Evolutionary conservation across 225 moss, liverwort and hornwort genomes (phyloP), one percentile per base, ranked within the genome.

Genomic region (Marchantia paleacea): DNA sequence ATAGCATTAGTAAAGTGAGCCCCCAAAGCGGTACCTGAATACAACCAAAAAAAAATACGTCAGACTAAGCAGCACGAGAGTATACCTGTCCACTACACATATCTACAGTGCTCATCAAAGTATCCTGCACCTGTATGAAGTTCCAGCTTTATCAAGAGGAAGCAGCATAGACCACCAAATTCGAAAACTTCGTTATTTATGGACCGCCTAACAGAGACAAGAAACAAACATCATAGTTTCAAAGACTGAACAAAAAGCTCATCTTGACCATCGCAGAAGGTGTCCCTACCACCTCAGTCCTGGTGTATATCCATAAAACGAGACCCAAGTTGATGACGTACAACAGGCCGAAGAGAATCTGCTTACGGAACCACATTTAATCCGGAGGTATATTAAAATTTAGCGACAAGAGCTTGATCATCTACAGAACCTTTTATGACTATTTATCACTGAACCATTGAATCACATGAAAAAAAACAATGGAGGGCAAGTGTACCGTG

Each of bases 1-100:
- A 99, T 63, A 99, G 86, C 80, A 92, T 94, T 2, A 99, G 87
- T 79, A 99, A 82, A n/a, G 85, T 52, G 49, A 99, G 81, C 60
- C 89, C 94, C 95, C 95, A 95, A 82, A 91, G 87, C 75, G 99
- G 99, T 80, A 94, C 92, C 97, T 99, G 91, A 22, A 28, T 62
- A 84, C 66, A 7, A 13, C 64, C 54, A 79, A 73, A 69, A 24
- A 77, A 52, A 18, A 76, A 9, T 14, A 74, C 4, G 73, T 74
- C 24, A 52, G 14, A 6, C 69, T 14, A 66, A 26, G 66, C 28
- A 28, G 28, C 18, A 66, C 66, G 6, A 48, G 18, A 15, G 28
- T 48, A 48, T 7, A 69, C 69, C 16, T 18, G 39, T 47, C 8
- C 15, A 47, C 39, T 20, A 47, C 39, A 24, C 39, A 60, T 18